These are phyloP conservation scores for Aspergillus fumigatiaffinis DNA, from an alignment of 2,329 filamentous ascomycete genomes.

Conservation along the genomic window DNA sequence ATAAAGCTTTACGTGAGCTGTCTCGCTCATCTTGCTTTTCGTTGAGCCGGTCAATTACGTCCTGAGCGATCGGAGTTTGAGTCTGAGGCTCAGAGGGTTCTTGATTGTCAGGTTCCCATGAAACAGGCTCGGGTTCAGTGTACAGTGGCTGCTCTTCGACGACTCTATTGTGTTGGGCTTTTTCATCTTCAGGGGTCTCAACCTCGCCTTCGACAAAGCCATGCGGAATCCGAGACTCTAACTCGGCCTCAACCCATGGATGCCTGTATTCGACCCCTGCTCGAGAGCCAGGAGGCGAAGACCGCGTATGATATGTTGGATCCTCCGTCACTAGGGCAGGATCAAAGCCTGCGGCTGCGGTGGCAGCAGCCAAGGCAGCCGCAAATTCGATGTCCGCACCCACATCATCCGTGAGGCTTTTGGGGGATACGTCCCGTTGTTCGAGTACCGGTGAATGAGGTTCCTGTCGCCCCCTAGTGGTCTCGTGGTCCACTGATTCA, in stretches of 20 bases:
- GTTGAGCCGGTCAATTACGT: slow-evolving; percentile 23
- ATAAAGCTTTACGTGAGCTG: not conserved
- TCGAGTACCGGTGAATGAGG: slow-evolving; percentile 8
- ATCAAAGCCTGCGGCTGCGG: slow-evolving; percentile 67
- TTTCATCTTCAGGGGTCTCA: slow-evolving; percentile 41
- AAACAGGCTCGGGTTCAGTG: slow-evolving; percentile 17
- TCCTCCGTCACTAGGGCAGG: slow-evolving; percentile 67
- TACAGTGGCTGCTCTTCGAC: slow-evolving; percentile 16
- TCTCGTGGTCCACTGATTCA: slow-evolving; percentile 25
- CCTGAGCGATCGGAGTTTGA: slow-evolving; percentile 18
- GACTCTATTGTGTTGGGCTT: slow-evolving; percentile 14
- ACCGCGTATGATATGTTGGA: slow-evolving; percentile 58
- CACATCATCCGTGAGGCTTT: slow-evolving; percentile 7
- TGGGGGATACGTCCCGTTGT: slow-evolving; percentile 6
- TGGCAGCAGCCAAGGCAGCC: slow-evolving; percentile 64
- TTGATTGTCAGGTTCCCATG: not conserved
- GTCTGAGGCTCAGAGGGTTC: not conserved
- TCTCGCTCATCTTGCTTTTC: slow-evolving; percentile 7
- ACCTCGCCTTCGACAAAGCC: slow-evolving; percentile 50
- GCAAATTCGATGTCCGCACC: slow-evolving; percentile 66
- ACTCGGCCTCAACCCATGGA: slow-evolving; percentile 49
- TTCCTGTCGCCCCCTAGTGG: slow-evolving; percentile 3
- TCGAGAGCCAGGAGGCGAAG: slow-evolving; percentile 60
- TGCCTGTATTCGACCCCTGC: slow-evolving; percentile 50
- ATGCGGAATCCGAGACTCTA: slow-evolving; percentile 37